These are phyloP conservation scores for Calvatia gigantea DNA, from an alignment of 768 basidiomycete genomes.

Conservation along the genomic window DNA sequence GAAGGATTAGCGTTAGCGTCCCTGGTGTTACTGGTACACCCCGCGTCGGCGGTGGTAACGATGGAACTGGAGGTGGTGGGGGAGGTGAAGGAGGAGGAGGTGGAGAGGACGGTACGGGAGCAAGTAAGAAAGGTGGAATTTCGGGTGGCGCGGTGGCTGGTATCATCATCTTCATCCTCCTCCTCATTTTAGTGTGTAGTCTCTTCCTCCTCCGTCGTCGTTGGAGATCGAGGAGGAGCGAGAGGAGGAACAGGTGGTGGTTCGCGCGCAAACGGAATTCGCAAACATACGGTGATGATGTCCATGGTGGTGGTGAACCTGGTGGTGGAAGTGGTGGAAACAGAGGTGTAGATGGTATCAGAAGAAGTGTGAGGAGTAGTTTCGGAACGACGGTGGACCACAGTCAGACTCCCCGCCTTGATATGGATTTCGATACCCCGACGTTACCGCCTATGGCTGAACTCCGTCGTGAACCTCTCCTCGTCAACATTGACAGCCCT, in stretches of 20 bases:
- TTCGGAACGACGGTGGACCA: slow-evolving; percentile 63
- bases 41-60: neutral
- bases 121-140: slow-evolving; percentile 4
- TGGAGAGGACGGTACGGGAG: neutral
- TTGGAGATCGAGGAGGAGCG: slow-evolving; percentile 35
- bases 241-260: slow-evolving; percentile 47
- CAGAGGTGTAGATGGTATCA: slow-evolving; percentile 7
- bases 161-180: slow-evolving; percentile 31
- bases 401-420: slow-evolving; percentile 23
- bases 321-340: neutral
- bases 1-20: neutral
- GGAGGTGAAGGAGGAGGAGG: slow-evolving; percentile 5
- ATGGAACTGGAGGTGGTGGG: neutral
- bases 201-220: slow-evolving; percentile 47
- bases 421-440: slow-evolving; percentile 26
- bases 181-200: slow-evolving; percentile 31
- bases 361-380: slow-evolving; percentile 44
- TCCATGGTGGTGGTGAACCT: neutral
- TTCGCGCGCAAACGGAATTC: slow-evolving; percentile 24
- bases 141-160: slow-evolving; percentile 37
- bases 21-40: slow-evolving; percentile 3
- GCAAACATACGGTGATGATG: slow-evolving; percentile 23
- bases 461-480: slow-evolving; percentile 34
- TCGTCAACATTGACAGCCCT: slow-evolving; percentile 28
- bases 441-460: slow-evolving; percentile 54